Base-by-base conservation (phyloP, 352 stramenopile species). In the Globisporangium acanthophoron region DNA sequence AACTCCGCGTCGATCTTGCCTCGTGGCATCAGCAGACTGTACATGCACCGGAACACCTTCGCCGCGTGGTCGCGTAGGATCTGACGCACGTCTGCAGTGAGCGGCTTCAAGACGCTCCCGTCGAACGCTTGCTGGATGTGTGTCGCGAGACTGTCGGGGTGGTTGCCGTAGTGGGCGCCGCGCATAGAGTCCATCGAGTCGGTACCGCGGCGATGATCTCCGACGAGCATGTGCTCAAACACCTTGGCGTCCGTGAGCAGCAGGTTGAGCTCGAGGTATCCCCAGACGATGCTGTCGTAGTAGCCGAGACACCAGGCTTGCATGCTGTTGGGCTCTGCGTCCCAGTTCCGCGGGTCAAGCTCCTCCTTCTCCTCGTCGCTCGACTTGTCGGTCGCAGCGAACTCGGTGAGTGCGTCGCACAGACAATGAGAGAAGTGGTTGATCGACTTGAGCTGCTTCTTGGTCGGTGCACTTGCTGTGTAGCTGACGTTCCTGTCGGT, bases 231-330 rank as follows among this genome's bases (percentile, higher is more conserved):
- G 24, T 27, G 24, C 39, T 65, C 46, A 21, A 68, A 69, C 43
- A 53, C 58, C 37, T 68, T 49, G 20, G 57, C 43, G 31, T 74
- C 66, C 47, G 59, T 53, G 33, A 77, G 64, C 31, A 72, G 41
- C 44, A 77, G 45, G 27, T 77, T 77, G 44, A 77, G 55, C 21
- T 65, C 40, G 31, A 74, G 57, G 56, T 77, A 77, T 9, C 66
- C 62, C 20, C 51, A 18, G 18, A 71, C 15, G n/a, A 67, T 27
- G 37, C 63, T 70, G 41, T 27, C 24, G 24, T 27, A 27, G 24
- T 27, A 27, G 24, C 24, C 24, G 24, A 27, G 24, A 2, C 24
- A 27, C 24, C 24, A 64, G 47, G 58, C 59, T 27, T 55, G 52
- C 1, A 8, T 24, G 33, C 54, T 5, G 15, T 9, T 7, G 0